Percentiles rank a stretch among this genome's conserved stretches.
phyloP scores from a whole-genome alignment of 305 asterid genomes.

The Petunia hybrid region DNA sequence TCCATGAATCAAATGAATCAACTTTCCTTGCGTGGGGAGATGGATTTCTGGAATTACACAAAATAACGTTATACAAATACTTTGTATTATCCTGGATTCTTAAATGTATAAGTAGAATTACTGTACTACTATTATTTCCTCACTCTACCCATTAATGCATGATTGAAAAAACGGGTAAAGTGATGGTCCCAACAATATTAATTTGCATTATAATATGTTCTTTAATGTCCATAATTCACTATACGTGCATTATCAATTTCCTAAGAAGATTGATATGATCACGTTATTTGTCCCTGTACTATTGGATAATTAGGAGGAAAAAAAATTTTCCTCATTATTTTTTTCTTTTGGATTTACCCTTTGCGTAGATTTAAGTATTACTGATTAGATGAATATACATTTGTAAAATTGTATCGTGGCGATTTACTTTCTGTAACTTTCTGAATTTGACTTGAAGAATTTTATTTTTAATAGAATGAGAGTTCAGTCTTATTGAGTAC shows the following conservation, averaged over 20 bases:
- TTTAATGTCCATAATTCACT: not conserved
- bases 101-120: not conserved
- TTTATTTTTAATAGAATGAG: too few species aligned
- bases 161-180: not conserved
- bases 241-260: not conserved
- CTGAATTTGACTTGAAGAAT: too few species aligned
- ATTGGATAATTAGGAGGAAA: too few species aligned
- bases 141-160: not conserved
- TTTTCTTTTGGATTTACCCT: too few species aligned
- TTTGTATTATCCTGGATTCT: not conserved
- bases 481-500: too few species aligned
- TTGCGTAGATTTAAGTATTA: too few species aligned
- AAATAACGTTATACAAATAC: constrained; percentile 41
- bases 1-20: constrained; percentile 52
- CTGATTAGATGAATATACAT: too few species aligned
- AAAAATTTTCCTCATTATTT: too few species aligned
- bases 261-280: not conserved
- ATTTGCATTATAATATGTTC: not conserved
- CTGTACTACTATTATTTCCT: not conserved
- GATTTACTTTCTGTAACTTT: too few species aligned
- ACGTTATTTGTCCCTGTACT: not conserved
- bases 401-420: too few species aligned
- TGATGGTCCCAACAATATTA: not conserved
- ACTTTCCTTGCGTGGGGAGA: constrained; percentile 61
- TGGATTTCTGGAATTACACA: constrained; percentile 79